phyloP scores from a whole-genome alignment of 2,329 filamentous ascomycete genomes.

The Ciborinia camelliae region DNA sequence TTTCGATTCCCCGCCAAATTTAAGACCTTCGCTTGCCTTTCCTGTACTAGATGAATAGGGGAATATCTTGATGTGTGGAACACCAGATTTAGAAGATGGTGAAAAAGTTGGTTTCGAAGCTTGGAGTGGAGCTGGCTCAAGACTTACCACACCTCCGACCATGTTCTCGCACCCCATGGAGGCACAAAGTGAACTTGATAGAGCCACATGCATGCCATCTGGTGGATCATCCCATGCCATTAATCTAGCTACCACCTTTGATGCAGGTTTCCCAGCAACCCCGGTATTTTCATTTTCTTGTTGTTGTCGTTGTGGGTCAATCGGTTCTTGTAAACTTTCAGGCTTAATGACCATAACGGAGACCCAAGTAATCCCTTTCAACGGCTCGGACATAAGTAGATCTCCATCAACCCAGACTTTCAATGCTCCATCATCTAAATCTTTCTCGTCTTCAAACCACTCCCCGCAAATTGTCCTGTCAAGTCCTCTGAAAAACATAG shows the following conservation, averaged over 20 bases:
- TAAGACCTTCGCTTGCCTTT: constrained; percentile 63
- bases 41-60: constrained; percentile 64
- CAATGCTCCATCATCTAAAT: constrained; percentile 55
- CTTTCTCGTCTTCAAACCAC: constrained; percentile 67
- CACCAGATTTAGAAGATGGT: constrained; percentile 45
- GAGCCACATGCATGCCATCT: constrained; percentile 71
- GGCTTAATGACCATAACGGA: constrained; percentile 85
- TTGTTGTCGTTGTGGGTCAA: constrained; percentile 65
- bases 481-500: constrained; percentile 76
- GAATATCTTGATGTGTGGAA: constrained; percentile 67
- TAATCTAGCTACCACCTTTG: constrained; percentile 73
- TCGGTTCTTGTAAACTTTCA: constrained; percentile 66
- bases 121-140: constrained; percentile 69
- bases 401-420: constrained; percentile 85
- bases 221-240: constrained; percentile 82
- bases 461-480: constrained; percentile 66
- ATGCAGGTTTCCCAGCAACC: constrained; percentile 54
- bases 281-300: constrained; percentile 62
- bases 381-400: constrained; percentile 64
- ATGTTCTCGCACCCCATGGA: constrained; percentile 68
- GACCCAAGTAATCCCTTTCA: constrained; percentile 75
- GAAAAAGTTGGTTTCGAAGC: constrained; percentile 24
- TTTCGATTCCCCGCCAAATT: constrained; percentile 84
- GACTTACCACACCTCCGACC: constrained; percentile 80
- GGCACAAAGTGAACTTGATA: constrained; percentile 74